A percentile compares a stretch with the other conserved stretches of the same genome.
Evolutionary conservation across 1,139 yeast species (phyloP).

Genomic region (Saccharomyces hybrid): DNA sequence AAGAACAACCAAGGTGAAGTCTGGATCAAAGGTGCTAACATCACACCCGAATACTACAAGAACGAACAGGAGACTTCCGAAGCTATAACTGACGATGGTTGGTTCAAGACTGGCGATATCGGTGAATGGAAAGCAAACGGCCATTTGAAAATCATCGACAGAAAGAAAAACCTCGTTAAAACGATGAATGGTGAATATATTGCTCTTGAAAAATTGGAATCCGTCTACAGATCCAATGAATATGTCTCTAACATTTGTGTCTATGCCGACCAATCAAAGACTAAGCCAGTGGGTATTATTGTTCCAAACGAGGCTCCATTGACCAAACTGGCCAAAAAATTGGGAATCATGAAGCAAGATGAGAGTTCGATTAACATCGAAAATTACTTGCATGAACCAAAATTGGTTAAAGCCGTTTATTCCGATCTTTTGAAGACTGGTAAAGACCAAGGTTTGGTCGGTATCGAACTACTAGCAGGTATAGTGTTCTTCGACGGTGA

Average conservation of each 20-base stretch:
- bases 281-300: constrained; percentile 87
- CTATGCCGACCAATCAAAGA: constrained; percentile 80
- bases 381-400: constrained; percentile 48
- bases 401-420: constrained; percentile 48
- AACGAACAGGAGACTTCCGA: constrained; percentile 74
- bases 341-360: constrained; percentile 42
- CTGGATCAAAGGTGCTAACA: constrained; percentile 65
- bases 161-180: constrained; percentile 92
- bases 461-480: constrained; percentile 80
- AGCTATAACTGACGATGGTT: constrained; percentile 65
- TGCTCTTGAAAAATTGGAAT: constrained; percentile 89
- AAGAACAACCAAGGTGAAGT: constrained; percentile 91
- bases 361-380: constrained; percentile 38
- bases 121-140: constrained; percentile 89
- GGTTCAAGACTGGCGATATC: constrained; percentile 97
- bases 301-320: constrained; percentile 70
- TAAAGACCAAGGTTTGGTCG: constrained; percentile 67
- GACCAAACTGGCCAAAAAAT: constrained; percentile 49
- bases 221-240: constrained; percentile 73
- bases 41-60: constrained; percentile 70
- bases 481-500: constrained; percentile 77
- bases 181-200: constrained; percentile 96
- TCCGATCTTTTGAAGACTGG: constrained; percentile 67
- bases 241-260: constrained; percentile 78
- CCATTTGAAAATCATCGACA: constrained; percentile 75